phyloP scores from a whole-genome alignment of 306 rosid genomes.

The Ziziphus jujuba region DNA sequence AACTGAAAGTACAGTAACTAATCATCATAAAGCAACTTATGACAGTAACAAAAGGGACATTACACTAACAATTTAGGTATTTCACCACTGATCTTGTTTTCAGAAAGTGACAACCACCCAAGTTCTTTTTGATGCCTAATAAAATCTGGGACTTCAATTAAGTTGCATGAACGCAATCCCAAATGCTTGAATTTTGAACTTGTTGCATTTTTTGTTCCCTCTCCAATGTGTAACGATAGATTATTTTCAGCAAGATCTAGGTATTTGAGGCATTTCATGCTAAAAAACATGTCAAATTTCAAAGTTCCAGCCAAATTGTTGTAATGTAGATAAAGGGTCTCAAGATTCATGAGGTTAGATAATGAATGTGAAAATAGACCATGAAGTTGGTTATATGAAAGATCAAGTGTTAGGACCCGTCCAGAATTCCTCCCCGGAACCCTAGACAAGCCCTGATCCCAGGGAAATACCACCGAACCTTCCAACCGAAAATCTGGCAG shows the following conservation, averaged over 20 bases:
- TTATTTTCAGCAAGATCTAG: accelerated
- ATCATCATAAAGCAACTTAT: too few relatives aligned
- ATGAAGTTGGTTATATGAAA: accelerated
- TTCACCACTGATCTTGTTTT: not conserved
- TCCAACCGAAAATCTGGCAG: too few relatives aligned
- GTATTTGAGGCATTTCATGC: not conserved
- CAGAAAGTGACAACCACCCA: accelerated
- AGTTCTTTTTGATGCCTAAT: not conserved
- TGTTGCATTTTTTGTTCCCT: not conserved
- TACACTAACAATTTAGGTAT: not conserved
- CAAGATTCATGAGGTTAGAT: not conserved
- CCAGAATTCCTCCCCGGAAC: too few relatives aligned
- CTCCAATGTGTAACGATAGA: not conserved
- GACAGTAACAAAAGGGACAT: too few relatives aligned
- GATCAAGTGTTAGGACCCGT: too few relatives aligned
- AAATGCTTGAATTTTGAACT: not conserved
- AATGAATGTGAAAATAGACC: conserved; percentile 8
- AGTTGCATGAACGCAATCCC: not conserved
- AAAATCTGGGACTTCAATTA: not conserved
- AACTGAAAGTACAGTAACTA: too few relatives aligned
- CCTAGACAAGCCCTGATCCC: too few relatives aligned
- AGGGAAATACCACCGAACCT: too few relatives aligned
- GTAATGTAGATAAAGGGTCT: accelerated
- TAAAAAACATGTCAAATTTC: not conserved
- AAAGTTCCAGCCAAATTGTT: too few relatives aligned